A percentile compares a stretch with the other conserved stretches of the same genome.
Evolutionary conservation across 495 filamentous ascomycete genomes (phyloP).

Genomic region (Xylona heveae): DNA sequence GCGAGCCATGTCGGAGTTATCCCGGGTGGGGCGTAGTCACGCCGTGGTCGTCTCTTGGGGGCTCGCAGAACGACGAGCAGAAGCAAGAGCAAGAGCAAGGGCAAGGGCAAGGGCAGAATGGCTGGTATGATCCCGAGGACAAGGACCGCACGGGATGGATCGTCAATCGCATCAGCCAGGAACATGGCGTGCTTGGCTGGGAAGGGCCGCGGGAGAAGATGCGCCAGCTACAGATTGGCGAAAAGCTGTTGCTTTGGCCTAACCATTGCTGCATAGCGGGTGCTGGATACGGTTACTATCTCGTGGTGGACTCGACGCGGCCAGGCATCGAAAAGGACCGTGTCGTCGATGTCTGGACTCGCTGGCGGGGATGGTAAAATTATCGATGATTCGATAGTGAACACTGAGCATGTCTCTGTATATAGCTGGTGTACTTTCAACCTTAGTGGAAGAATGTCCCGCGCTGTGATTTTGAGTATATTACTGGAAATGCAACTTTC

Average conservation of each 20-base stretch:
- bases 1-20: not conserved
- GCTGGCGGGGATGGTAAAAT: conserved; percentile 27
- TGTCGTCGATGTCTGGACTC: conserved; percentile 17
- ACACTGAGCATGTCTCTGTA: too few species aligned
- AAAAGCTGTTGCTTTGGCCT: conserved; percentile 52
- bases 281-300: conserved; percentile 49
- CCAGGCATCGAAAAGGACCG: conserved; percentile 22
- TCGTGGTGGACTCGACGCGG: conserved; percentile 42
- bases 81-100: too few species aligned
- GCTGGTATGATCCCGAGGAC: conserved; percentile 1
- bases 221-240: conserved; percentile 32
- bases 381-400: too few species aligned
- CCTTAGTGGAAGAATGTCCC: too few species aligned
- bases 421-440: too few species aligned
- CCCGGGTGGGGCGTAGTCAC: not conserved
- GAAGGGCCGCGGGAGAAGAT: conserved; percentile 23
- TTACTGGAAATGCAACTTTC: too few species aligned
- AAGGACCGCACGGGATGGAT: conserved; percentile 16
- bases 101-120: not conserved
- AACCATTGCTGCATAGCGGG: conserved; percentile 75
- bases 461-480: too few species aligned
- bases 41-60: not conserved
- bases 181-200: conserved; percentile 21
- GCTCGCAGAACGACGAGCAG: conserved; percentile 12
- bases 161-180: conserved; percentile 17